Evolutionary conservation across 192 early-diverging fungal genomes (phyloP).

Genomic region (Coemansia sp.): DNA sequence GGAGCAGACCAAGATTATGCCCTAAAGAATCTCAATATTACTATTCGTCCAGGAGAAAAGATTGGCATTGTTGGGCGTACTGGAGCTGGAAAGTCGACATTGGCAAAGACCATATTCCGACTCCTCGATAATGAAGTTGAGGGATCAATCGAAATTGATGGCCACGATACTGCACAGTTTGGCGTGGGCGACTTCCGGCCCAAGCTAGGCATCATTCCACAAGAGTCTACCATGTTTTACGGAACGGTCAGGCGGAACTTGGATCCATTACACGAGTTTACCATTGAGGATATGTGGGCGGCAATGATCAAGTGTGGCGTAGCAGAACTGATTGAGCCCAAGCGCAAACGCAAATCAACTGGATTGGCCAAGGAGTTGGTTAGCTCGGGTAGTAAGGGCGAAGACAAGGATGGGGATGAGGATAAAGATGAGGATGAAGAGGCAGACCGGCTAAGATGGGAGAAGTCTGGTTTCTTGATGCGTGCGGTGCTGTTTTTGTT

Average conservation of each 20-base stretch:
- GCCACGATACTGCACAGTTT: slow-evolving; percentile 65
- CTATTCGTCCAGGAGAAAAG: slow-evolving; percentile 63
- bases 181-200: slow-evolving; percentile 55
- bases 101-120: slow-evolving; percentile 71
- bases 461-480: background rate
- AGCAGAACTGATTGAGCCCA: background rate
- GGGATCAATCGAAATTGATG: slow-evolving; percentile 73
- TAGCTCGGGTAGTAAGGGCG: background rate
- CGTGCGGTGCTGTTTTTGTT: background rate
- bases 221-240: slow-evolving; percentile 65
- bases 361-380: background rate
- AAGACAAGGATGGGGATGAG: background rate
- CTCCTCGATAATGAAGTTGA: slow-evolving; percentile 51
- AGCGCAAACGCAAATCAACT: background rate
- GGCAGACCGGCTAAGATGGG: background rate
- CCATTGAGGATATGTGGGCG: slow-evolving; percentile 65
- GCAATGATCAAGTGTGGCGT: slow-evolving; percentile 43
- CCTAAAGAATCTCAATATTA: slow-evolving; percentile 61
- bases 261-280: slow-evolving; percentile 59
- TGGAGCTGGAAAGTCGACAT: slow-evolving; percentile 70
- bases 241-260: slow-evolving; percentile 68
- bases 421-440: background rate
- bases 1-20: slow-evolving; percentile 59
- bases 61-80: slow-evolving; percentile 76
- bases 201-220: slow-evolving; percentile 63